phyloP scores from a whole-genome alignment of 108 stramenopile genomes.

The Cyclotella baltica region DNA sequence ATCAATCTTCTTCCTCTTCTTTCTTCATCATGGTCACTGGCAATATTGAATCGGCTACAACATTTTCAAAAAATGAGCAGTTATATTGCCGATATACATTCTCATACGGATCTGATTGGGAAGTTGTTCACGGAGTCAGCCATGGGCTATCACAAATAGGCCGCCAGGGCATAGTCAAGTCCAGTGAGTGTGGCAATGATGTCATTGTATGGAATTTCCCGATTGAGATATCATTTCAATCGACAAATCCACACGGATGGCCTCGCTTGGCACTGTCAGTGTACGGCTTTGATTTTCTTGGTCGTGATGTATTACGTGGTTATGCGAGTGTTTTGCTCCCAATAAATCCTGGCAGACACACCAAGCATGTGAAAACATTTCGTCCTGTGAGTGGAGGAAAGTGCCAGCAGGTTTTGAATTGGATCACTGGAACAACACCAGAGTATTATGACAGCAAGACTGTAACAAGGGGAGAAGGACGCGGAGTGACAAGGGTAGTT shows the following conservation, averaged over 20 bases:
- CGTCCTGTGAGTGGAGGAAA: constrained; percentile 62
- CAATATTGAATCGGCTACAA: constrained; percentile 65
- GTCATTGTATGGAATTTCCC: constrained; percentile 91
- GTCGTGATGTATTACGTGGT: constrained; percentile 79
- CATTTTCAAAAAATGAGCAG: constrained; percentile 53
- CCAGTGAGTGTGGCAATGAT: constrained; percentile 35
- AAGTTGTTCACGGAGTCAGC: constrained; percentile 72
- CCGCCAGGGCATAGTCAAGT: constrained; percentile 34
- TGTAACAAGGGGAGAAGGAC: constrained; percentile 57
- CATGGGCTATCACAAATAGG: constrained; percentile 54
- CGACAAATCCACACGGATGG: constrained; percentile 88
- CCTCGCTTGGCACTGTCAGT: constrained; percentile 79
- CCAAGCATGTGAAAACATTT: constrained; percentile 62
- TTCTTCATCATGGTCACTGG: constrained; percentile 71
- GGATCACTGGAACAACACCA: constrained; percentile 73
- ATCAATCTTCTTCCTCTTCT: constrained; percentile 36
- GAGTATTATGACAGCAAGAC: constrained; percentile 74
- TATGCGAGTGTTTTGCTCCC: constrained; percentile 84
- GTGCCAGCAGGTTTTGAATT: constrained; percentile 57
- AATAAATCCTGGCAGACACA: constrained; percentile 62
- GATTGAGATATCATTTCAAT: constrained; percentile 80
- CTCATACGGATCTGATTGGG: constrained; percentile 85
- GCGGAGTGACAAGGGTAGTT: constrained; percentile 65
- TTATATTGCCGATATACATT: constrained; percentile 84
- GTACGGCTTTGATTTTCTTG: constrained; percentile 81